Base-by-base conservation (phyloP, 768 basidiomycete genomes). In the Leccinum obscurum region DNA sequence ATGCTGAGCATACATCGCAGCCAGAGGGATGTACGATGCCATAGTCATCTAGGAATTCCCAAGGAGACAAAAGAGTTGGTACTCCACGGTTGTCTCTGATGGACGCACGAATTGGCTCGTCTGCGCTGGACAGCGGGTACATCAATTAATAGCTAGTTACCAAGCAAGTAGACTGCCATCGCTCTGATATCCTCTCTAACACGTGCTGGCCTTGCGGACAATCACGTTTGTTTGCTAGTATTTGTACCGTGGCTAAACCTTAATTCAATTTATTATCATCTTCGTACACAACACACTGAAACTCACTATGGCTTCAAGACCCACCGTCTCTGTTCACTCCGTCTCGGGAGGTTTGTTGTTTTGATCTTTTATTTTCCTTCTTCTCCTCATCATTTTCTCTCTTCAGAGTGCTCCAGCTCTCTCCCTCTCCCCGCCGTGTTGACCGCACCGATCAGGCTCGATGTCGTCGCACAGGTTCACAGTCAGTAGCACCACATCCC, bases 391-490 rank as follows among this genome's bases (percentile, higher is more conserved):
- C 28, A 28, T 8, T 30, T 30, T 24, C 9, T 1, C 53, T 58
- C 46, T 32, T 13, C 66, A 92, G 92, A 94, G 84, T 81, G 90
- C 49, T 92, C 93, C 46, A 82, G 85, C 76, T 96, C 94, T 52
- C 87, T 95, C 56, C 91, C 93, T 58, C 90, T 95, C 69, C 94
- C 96, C 55, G 93, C 94, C 71, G 97, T 99, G 74, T 82, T 99
- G 73, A 95, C 94, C 70, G 97, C 96, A 41, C 96, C 97, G 72
- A 98, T 99, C 79, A 85, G 97, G 78, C 87, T 96, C 74, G 97
- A 99, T 85, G 95, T 99, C 66, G 96, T 99, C 69, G 85, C 92
- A 62, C 94, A 95, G 78, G 93, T 99, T 61, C 95, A 98, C 92
- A 99, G 97, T 98, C 77, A 81, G 93, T 86, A 73, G n/a, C 10